Conservation (phyloP, 176 grass and related monocot genomes). For the Triticum dicoccoides region DNA sequence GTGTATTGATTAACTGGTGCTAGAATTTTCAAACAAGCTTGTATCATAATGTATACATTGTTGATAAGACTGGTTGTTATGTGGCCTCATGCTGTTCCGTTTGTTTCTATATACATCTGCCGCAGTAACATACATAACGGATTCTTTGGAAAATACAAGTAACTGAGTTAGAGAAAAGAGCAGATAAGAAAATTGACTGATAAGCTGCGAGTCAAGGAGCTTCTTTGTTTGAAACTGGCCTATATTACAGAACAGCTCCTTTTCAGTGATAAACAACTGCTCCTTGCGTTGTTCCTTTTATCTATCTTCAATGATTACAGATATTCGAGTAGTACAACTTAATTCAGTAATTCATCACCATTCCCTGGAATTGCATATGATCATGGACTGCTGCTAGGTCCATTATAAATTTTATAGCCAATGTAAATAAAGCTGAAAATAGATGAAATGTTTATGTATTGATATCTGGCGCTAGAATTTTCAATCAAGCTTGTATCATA, state of each 20-base stretch:
- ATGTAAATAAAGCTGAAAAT: not conserved
- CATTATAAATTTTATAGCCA: not conserved
- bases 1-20: not conserved
- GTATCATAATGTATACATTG: not conserved
- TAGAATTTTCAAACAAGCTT: not conserved
- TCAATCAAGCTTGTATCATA: not conserved
- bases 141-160: not conserved
- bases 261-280: constrained; percentile 24
- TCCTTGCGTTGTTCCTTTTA: constrained; percentile 2
- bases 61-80: not conserved
- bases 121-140: not conserved
- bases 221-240: not conserved
- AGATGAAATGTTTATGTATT: not conserved
- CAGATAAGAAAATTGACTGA: not conserved
- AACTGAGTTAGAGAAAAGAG: not conserved
- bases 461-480: not conserved
- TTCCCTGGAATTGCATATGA: not conserved
- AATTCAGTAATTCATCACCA: not conserved
- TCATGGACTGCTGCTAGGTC: not conserved
- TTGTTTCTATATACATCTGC: not conserved
- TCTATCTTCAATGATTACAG: not conserved
- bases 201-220: not conserved
- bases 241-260: not conserved
- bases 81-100: not conserved
- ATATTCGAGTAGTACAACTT: not conserved